Evolutionary conservation across 23 red algal species (phyloP), one percentile per base, ranked within the genome.

Genomic region (Gracilaria gracilis): DNA sequence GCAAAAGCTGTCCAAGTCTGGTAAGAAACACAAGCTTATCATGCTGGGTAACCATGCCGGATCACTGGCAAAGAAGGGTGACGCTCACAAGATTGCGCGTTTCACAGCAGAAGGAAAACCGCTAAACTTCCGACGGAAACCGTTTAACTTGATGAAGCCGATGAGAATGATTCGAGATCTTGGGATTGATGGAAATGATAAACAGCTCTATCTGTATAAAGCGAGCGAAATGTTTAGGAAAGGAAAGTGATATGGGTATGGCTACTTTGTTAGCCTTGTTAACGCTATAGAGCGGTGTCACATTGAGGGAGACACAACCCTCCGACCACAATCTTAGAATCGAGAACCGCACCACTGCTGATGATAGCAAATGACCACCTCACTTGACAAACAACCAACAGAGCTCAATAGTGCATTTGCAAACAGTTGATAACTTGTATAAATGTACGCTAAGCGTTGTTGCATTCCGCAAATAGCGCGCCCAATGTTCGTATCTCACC

Each of bases 21-120:
- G 67, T 8, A 58, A 61, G 16, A 91, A 74, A 47, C 87, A 91
- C 42, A 91, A 91, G 57, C 58, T 81, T 27, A 58, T 91, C 58
- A 51, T 91, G 57, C 35, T 91, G 6, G 87, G 87, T 21, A 91
- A 74, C 59, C 76, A 91, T 82, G 34, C 73, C 19, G 84, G 84
- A 15, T 49, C 66, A 14, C 66, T 88, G 21, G 71, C 36, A 23
- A 39, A 51, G 61, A 67, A 33, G 4, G 87, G 76, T 15, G 61
- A 62, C 47, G 21, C 35, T 29, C 75, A 91, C 17, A 70, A 91
- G 32, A 91, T 81, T 51, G 73, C 75, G 27, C 73, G 76, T 4
- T 91, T 91, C 48, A 81, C 87, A n/a, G 53, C 55, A 4, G 67
- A 69, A 5, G 84, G 84, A 6, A 76, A 75, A 27, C 84, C 84